phyloP scores from a whole-genome alignment of 345 rosid genomes.

The Durio zibethinus region DNA sequence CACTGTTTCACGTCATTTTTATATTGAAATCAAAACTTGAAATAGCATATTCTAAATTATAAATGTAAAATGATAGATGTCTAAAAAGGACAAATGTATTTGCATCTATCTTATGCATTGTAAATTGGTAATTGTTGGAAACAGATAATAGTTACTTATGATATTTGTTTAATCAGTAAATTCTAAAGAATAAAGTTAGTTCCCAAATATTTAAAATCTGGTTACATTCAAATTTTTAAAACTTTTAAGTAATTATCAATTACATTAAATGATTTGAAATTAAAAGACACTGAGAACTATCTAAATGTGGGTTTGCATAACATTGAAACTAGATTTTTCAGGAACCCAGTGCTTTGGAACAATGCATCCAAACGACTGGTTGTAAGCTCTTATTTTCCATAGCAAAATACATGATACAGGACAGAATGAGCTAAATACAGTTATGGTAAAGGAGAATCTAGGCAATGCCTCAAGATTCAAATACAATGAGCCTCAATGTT shows the following conservation, averaged over 20 bases:
- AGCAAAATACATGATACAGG: not conserved
- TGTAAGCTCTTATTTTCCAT: not conserved
- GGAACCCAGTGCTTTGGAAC: not conserved
- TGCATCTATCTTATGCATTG: not conserved
- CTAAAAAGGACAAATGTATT: not conserved
- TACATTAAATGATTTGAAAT: no score
- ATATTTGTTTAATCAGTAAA: not conserved
- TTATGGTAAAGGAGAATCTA: not conserved
- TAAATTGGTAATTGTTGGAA: not conserved
- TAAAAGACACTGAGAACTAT: not conserved
- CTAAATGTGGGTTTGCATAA: not conserved
- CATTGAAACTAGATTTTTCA: not conserved
- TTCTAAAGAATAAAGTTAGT: not conserved
- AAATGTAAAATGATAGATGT: not conserved
- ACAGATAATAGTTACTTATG: not conserved
- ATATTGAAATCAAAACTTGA: not conserved
- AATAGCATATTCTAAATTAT: not conserved
- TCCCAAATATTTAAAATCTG: not conserved
- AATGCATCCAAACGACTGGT: not conserved
- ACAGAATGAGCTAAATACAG: not conserved
- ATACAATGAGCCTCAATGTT: not conserved
- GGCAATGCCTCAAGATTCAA: not conserved
- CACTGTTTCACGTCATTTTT: not conserved
- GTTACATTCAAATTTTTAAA: no score
- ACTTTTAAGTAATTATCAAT: no score